Conservation (phyloP, 352 stramenopile genomes). For the Phytophthora syringae region DNA sequence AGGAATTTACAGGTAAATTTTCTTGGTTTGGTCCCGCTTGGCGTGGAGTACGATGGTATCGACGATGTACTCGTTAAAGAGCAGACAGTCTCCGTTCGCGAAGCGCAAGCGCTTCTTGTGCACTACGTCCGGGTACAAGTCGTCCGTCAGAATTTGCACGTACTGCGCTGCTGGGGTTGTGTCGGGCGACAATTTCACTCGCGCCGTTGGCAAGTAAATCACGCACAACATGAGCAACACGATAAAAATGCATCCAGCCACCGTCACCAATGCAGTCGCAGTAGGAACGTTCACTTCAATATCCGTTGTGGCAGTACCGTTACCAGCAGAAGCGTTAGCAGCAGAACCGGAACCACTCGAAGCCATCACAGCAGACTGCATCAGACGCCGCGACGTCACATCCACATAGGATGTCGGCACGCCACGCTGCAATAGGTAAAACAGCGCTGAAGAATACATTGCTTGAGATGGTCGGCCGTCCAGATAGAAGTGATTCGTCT, state of each 20-base stretch:
- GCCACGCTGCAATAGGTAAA: constrained; percentile 60
- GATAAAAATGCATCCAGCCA: too few species aligned
- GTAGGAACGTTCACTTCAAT: constrained; percentile 51
- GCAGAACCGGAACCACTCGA: constrained; percentile 24
- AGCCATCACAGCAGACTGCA: constrained; percentile 20
- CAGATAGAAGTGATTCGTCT: constrained; percentile 42
- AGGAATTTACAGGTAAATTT: too few species aligned
- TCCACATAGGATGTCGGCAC: constrained; percentile 39
- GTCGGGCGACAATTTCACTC: constrained; percentile 63
- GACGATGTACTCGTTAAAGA: constrained; percentile 75
- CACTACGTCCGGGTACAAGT: constrained; percentile 71
- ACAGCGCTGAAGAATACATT: constrained; percentile 49
- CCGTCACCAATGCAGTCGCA: too few species aligned
- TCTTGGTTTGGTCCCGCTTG: too few species aligned
- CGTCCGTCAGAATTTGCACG: constrained; percentile 74
- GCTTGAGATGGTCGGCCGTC: constrained; percentile 25
- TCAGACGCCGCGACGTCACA: constrained; percentile 25
- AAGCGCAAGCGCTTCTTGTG: constrained; percentile 79
- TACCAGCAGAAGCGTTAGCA: too few species aligned
- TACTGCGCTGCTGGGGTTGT: constrained; percentile 72
- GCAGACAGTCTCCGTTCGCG: constrained; percentile 62
- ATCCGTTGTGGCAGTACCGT: too few species aligned
- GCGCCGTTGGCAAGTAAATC: constrained; percentile 55
- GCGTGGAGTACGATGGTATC: constrained; percentile 67
- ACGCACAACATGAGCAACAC: constrained; percentile 59